Conservation (phyloP, 495 filamentous ascomycete genomes). For the Astrothelium macrocarpum region DNA sequence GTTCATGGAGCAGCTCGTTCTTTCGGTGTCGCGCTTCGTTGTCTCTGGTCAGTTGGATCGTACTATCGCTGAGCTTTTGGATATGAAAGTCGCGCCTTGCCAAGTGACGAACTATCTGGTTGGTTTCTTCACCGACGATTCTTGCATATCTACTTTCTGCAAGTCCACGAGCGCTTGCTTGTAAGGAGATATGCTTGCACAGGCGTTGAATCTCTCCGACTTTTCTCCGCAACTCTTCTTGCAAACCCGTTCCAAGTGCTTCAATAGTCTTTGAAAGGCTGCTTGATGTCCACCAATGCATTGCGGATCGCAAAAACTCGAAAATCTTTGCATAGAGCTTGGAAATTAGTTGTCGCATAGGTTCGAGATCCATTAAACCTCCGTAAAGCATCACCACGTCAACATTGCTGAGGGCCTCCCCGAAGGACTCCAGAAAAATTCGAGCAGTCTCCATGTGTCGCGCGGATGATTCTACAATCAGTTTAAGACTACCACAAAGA, state of each 20-base stretch:
- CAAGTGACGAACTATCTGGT: not conserved
- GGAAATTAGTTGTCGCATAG: not conserved
- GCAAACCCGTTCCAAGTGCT: not conserved
- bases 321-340: not conserved
- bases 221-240: not conserved
- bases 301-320: not conserved
- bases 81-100: not conserved
- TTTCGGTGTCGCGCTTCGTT: not conserved
- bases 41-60: not conserved
- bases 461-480: not conserved
- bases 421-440: not conserved
- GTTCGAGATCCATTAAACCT: not conserved
- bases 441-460: not conserved
- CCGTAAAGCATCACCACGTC: not conserved
- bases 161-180: not conserved
- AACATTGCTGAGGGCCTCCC: not conserved
- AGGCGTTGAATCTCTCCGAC: not conserved
- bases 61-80: not conserved
- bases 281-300: not conserved
- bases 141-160: not conserved
- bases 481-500: slow-evolving; percentile 6
- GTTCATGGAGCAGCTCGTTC: not conserved
- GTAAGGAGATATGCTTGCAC: not conserved
- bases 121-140: not conserved
- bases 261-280: not conserved